These are phyloP conservation scores for Oldenlandia corymbosa DNA, from an alignment of 257 asterid genomes.

Conservation along the genomic window DNA sequence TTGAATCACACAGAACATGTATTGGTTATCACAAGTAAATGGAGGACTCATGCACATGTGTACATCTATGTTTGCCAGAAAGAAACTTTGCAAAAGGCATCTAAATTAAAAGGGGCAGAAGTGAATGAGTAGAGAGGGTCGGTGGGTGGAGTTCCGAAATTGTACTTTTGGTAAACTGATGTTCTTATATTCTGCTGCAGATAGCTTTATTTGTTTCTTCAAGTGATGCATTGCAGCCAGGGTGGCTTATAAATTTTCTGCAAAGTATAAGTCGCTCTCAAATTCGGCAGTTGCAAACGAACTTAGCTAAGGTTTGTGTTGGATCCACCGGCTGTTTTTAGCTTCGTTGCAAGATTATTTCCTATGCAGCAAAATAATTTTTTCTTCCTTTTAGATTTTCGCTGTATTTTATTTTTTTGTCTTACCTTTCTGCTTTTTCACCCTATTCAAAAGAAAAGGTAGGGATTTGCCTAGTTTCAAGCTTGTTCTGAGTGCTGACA, in stretches of 20 bases:
- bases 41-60: background rate
- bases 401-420: background rate
- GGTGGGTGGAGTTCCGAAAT: background rate
- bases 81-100: background rate
- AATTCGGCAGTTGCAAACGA: conserved; percentile 55
- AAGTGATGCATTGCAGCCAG: conserved; percentile 65
- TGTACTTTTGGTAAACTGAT: background rate
- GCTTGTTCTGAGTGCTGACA: background rate
- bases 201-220: conserved; percentile 80
- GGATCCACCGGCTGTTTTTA: conserved; percentile 8
- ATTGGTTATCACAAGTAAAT: background rate
- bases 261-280: conserved; percentile 55
- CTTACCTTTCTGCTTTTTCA: background rate
- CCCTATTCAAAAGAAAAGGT: background rate
- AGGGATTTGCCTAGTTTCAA: background rate
- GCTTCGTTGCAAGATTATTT: background rate
- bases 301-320: conserved; percentile 79
- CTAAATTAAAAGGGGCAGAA: background rate
- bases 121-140: background rate
- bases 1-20: background rate
- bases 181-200: conserved; percentile 50
- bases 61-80: background rate
- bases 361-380: too few species aligned
- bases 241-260: conserved; percentile 71
- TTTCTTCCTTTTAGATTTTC: too few species aligned